A percentile compares a stretch with the other conserved stretches of the same genome.
phyloP scores from a whole-genome alignment of 2,329 filamentous ascomycete species.

The Fusarium nodosum region DNA sequence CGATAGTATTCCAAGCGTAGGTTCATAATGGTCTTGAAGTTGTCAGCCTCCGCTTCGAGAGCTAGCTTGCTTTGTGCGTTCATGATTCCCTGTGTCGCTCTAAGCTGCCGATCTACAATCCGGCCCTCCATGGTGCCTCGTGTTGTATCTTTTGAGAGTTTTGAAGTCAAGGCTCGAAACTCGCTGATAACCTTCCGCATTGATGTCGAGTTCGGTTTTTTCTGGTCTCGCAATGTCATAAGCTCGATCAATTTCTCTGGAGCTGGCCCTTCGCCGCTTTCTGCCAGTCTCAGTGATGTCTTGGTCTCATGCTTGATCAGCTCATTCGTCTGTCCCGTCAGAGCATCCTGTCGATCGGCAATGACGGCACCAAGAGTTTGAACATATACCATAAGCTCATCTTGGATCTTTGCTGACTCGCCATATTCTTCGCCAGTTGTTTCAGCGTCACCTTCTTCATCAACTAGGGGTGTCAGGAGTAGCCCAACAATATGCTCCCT shows the following conservation, averaged over 20 bases:
- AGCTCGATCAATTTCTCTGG: slow-evolving; percentile 73
- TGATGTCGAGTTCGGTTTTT: slow-evolving; percentile 71
- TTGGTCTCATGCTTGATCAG: slow-evolving; percentile 81
- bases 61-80: slow-evolving; percentile 65
- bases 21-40: slow-evolving; percentile 86
- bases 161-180: slow-evolving; percentile 76
- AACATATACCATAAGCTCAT: slow-evolving; percentile 89
- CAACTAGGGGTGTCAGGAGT: slow-evolving; percentile 81
- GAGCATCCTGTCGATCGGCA: slow-evolving; percentile 81
- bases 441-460: slow-evolving; percentile 80
- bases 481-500: slow-evolving; percentile 79
- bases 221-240: slow-evolving; percentile 59
- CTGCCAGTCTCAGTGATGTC: slow-evolving; percentile 71
- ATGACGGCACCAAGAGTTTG: slow-evolving; percentile 80
- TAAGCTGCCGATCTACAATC: slow-evolving; percentile 75
- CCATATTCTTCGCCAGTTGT: slow-evolving; percentile 92
- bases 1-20: slow-evolving; percentile 89
- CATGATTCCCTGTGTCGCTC: slow-evolving; percentile 68
- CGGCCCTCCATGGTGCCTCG: slow-evolving; percentile 76
- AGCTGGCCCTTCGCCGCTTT: slow-evolving; percentile 75
- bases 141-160: slow-evolving; percentile 53
- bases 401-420: slow-evolving; percentile 87
- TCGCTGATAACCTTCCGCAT: slow-evolving; percentile 78
- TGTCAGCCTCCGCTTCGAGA: slow-evolving; percentile 78
- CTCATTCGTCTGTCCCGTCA: slow-evolving; percentile 82